Conservation (phyloP, 148 eudicot species). For the Chenopodium quinoa region DNA sequence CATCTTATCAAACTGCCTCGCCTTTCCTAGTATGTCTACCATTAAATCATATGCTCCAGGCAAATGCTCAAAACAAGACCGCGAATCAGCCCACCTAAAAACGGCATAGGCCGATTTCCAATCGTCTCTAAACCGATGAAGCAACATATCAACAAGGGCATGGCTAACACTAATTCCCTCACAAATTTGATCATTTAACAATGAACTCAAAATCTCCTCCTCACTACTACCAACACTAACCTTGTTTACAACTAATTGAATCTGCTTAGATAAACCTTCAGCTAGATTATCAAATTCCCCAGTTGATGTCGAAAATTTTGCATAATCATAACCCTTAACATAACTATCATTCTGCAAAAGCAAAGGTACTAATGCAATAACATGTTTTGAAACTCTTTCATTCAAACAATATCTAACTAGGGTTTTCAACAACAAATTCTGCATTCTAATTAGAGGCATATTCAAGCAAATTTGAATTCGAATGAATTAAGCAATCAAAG, state of each 20-base stretch:
- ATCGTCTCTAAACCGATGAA: slow-evolving; percentile 63
- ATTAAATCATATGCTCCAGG: slow-evolving; percentile 55
- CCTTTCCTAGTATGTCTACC: slow-evolving; percentile 87
- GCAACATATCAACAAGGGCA: slow-evolving; percentile 43
- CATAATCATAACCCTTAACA: slow-evolving; percentile 16
- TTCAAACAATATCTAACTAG: slow-evolving; percentile 14
- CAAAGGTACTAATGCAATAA: slow-evolving; percentile 2
- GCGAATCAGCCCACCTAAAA: slow-evolving; percentile 69
- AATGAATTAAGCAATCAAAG: no score
- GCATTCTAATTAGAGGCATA: slow-evolving; percentile 2
- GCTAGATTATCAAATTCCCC: slow-evolving; percentile 10
- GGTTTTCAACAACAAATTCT: slow-evolving; percentile 16
- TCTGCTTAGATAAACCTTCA: slow-evolving; percentile 28
- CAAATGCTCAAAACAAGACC: slow-evolving; percentile 41
- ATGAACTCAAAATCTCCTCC: slow-evolving; percentile 44
- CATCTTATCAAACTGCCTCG: slow-evolving; percentile 74
- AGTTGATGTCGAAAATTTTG: slow-evolving; percentile 8
- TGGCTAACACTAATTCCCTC: slow-evolving; percentile 37
- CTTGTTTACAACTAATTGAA: slow-evolving; percentile 38
- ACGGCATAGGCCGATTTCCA: slow-evolving; percentile 76
- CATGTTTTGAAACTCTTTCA: slow-evolving; percentile 10
- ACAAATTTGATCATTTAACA: slow-evolving; percentile 45
- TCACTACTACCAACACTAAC: slow-evolving; percentile 36
- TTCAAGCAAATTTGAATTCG: no score
- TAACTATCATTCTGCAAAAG: neutral